Conservation (phyloP, 2,329 filamentous ascomycete species). For the Fusarium sp. region DNA sequence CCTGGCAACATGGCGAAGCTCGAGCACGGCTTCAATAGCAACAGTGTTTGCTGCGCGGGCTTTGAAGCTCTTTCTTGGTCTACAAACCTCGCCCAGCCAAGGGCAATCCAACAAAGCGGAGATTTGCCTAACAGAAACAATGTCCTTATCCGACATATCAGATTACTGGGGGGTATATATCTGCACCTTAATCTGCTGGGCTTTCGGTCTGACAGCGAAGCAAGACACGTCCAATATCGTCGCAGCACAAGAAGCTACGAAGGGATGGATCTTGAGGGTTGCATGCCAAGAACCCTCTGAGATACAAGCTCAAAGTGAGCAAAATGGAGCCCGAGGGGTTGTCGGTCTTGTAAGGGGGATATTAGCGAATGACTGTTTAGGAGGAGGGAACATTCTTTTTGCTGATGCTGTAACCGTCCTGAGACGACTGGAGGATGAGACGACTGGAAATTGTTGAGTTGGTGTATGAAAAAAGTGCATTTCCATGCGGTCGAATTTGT, state of each 20-base stretch:
- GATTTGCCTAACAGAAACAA: slow-evolving; percentile 15
- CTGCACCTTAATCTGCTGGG: slow-evolving; percentile 71
- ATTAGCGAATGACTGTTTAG: slow-evolving; percentile 63
- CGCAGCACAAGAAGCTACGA: slow-evolving; percentile 48
- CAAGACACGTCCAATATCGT: slow-evolving; percentile 32
- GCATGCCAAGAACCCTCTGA: slow-evolving; percentile 57
- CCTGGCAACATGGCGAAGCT: slow-evolving; percentile 61
- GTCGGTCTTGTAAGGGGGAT: slow-evolving; percentile 62
- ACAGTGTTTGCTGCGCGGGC: slow-evolving; percentile 65
- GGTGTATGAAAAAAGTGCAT: slow-evolving; percentile 2
- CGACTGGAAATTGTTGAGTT: slow-evolving; percentile 49
- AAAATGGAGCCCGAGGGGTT: slow-evolving; percentile 59
- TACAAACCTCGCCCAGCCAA: slow-evolving; percentile 24
- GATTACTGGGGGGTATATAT: slow-evolving; percentile 69
- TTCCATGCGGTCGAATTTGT: neutral
- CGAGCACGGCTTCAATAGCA: slow-evolving; percentile 60
- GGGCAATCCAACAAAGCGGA: slow-evolving; percentile 10
- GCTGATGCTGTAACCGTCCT: slow-evolving; percentile 67
- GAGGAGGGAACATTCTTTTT: slow-evolving; percentile 62
- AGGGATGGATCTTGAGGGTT: slow-evolving; percentile 57
- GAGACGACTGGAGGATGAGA: slow-evolving; percentile 61
- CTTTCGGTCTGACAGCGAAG: slow-evolving; percentile 58
- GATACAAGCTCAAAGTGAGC: slow-evolving; percentile 54
- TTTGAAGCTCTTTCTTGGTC: slow-evolving; percentile 59
- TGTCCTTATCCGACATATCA: slow-evolving; percentile 55